phyloP scores from a whole-genome alignment of 1,139 yeast species.

The Blastobotrys serpentis region DNA sequence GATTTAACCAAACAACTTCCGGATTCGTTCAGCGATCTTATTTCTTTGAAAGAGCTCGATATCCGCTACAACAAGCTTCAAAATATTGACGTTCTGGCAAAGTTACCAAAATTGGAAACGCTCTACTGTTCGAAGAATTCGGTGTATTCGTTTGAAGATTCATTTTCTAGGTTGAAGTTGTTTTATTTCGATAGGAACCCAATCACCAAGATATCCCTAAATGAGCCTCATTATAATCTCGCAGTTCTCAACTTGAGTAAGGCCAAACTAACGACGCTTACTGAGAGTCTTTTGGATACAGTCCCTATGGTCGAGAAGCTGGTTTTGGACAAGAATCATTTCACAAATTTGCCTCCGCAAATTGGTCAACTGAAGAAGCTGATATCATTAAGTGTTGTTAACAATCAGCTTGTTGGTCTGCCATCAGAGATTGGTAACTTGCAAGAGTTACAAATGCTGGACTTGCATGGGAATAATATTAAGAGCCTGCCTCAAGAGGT shows the following conservation, averaged over 20 bases:
- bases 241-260: slow-evolving; percentile 75
- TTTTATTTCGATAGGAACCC: slow-evolving; percentile 71
- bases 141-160: slow-evolving; percentile 66
- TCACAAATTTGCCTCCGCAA: slow-evolving; percentile 72
- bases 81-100: slow-evolving; percentile 61
- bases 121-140: slow-evolving; percentile 75
- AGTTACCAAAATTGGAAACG: slow-evolving; percentile 66
- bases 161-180: slow-evolving; percentile 33
- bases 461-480: slow-evolving; percentile 83
- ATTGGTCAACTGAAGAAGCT: slow-evolving; percentile 60
- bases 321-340: slow-evolving; percentile 77
- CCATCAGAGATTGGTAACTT: slow-evolving; percentile 68
- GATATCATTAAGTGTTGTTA: slow-evolving; percentile 64
- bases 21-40: slow-evolving; percentile 50
- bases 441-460: slow-evolving; percentile 62
- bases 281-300: slow-evolving; percentile 59
- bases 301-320: slow-evolving; percentile 71
- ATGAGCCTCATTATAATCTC: slow-evolving; percentile 56
- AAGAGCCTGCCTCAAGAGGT: slow-evolving; percentile 66
- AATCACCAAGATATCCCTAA: slow-evolving; percentile 68
- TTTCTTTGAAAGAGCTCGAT: slow-evolving; percentile 69
- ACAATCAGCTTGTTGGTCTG: slow-evolving; percentile 71
- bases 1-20: slow-evolving; percentile 60
- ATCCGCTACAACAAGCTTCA: slow-evolving; percentile 70
- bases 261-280: slow-evolving; percentile 76